Evolutionary conservation across 2,329 filamentous ascomycete genomes (phyloP).

Genomic region (Apiospora aurea): DNA sequence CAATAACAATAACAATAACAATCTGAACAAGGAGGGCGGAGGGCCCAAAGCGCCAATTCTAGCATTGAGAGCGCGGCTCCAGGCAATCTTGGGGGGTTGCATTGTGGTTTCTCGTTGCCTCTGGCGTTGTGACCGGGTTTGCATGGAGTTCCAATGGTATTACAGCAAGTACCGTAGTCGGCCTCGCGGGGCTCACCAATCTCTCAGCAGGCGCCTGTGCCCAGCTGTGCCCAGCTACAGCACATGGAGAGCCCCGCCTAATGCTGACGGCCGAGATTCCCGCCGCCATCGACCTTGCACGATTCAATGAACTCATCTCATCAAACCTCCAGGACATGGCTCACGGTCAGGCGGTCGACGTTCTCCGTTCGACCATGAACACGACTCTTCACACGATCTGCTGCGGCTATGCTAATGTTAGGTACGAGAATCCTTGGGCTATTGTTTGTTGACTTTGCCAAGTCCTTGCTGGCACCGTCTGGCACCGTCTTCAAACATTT

Average conservation of each 20-base stretch:
- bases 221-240: conserved; percentile 10
- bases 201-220: conserved; percentile 1
- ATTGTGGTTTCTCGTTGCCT: conserved; percentile 13
- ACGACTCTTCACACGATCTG: not conserved
- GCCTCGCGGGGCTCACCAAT: conserved; percentile 1
- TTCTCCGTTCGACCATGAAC: not conserved
- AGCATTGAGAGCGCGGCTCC: conserved; percentile 2
- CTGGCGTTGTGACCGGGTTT: not conserved
- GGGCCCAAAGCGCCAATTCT: not conserved
- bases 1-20: not conserved
- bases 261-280: conserved; percentile 2
- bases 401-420: not conserved
- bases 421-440: not conserved
- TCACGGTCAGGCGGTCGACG: conserved; percentile 7
- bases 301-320: conserved; percentile 21
- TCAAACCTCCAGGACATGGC: conserved; percentile 4
- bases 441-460: conserved; percentile 16
- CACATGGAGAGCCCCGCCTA: conserved; percentile 15
- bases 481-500: conserved; percentile 19
- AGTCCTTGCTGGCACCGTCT: conserved; percentile 18
- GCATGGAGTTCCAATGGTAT: not conserved
- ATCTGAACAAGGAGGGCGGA: not conserved
- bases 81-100: conserved; percentile 5
- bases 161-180: not conserved
- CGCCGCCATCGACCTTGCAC: conserved; percentile 15